These are phyloP conservation scores for Phytophthora hibernalis DNA, from an alignment of 352 stramenopile genomes.

Conservation along the genomic window DNA sequence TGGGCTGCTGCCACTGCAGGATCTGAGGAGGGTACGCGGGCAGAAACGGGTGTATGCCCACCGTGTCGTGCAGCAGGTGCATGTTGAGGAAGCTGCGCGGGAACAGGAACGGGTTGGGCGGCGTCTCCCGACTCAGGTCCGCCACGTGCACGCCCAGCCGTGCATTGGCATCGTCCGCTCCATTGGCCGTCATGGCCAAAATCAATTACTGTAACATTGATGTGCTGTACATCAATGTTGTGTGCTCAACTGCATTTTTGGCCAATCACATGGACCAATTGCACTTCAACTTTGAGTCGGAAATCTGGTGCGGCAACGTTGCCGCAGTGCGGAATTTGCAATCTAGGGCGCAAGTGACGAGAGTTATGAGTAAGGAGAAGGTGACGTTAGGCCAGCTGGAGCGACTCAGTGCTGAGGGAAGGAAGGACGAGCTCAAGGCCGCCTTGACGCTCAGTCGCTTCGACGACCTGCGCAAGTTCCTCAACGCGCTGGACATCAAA, in stretches of 20 bases:
- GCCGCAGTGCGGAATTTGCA: conserved; percentile 10
- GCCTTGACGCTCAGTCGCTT: conserved; percentile 11
- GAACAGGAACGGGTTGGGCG: conserved; percentile 86
- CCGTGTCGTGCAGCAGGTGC: conserved; percentile 55
- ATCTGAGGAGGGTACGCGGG: conserved; percentile 72
- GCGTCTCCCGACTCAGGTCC: conserved; percentile 60
- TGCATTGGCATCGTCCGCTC: conserved; percentile 55
- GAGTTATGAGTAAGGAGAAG: conserved; percentile 2
- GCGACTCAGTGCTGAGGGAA: background rate
- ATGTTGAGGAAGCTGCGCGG: conserved; percentile 64
- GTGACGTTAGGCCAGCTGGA: conserved; percentile 15
- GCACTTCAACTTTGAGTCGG: conserved; percentile 24
- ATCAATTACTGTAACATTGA: background rate
- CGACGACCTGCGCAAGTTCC: conserved; percentile 17
- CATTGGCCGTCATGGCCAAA: conserved; percentile 17
- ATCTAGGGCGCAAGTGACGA: background rate
- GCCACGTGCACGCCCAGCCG: conserved; percentile 61
- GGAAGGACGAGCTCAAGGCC: conserved; percentile 3
- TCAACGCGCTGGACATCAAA: conserved; percentile 16
- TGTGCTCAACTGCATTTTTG: too few relatives aligned
- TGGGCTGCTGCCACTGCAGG: conserved; percentile 70
- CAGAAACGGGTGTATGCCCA: conserved; percentile 76
- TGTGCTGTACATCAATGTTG: conserved; percentile 3
- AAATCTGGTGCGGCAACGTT: conserved; percentile 18
- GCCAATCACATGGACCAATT: too few relatives aligned